phyloP scores from a whole-genome alignment of 2,329 filamentous ascomycete species.

The Scytalidium lignicola region DNA sequence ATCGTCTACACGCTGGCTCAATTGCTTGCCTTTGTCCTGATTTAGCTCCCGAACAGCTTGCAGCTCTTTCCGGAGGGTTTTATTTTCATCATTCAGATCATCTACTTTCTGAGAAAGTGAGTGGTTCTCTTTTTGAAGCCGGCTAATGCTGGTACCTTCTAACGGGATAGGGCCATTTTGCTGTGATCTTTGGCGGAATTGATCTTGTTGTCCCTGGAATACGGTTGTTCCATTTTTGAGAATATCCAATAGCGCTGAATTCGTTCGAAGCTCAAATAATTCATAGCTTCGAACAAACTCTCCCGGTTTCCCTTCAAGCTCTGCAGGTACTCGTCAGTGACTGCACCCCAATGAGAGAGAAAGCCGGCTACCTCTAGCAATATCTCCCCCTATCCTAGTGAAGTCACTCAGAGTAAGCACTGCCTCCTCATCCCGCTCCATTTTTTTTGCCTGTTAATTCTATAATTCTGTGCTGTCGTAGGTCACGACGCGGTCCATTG shows the following conservation, averaged over 20 bases:
- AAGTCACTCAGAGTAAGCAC: not conserved
- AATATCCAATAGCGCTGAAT: not conserved
- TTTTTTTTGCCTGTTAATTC: not conserved
- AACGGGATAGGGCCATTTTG: not conserved
- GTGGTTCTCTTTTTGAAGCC: not conserved
- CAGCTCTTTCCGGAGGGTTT: conserved; percentile 14
- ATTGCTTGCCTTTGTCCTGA: conserved; percentile 6
- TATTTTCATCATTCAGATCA: conserved; percentile 12
- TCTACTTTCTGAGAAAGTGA: conserved; percentile 2
- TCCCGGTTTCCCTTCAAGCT: not conserved
- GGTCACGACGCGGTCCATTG: not conserved
- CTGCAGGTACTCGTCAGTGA: not conserved
- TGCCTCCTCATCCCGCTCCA: not conserved
- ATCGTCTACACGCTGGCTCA: conserved; percentile 6
- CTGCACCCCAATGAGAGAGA: not conserved
- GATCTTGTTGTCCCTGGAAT: not conserved
- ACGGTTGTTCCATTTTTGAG: not conserved
- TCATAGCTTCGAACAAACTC: not conserved
- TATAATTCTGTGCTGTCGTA: not conserved
- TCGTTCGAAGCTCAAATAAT: not conserved
- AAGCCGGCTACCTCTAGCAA: not conserved
- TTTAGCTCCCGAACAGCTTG: not conserved
- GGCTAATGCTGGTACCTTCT: not conserved
- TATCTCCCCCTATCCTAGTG: not conserved
- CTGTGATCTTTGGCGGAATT: not conserved